These are phyloP conservation scores for Auriscalpium vulgare DNA, from an alignment of 768 basidiomycete species.

Conservation along the genomic window DNA sequence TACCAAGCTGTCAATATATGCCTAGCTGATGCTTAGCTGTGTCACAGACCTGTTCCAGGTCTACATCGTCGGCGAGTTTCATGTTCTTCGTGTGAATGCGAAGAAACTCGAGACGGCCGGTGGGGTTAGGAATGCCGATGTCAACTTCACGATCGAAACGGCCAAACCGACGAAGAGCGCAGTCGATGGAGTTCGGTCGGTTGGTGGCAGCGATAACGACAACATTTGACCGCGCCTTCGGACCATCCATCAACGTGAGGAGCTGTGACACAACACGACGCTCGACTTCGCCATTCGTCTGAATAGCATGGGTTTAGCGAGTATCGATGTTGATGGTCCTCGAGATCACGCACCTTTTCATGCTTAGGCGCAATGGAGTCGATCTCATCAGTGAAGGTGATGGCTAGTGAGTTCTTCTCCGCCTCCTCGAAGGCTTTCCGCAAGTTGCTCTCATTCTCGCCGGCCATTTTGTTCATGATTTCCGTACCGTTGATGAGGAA, in stretches of 20 bases:
- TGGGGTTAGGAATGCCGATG: constrained; percentile 98
- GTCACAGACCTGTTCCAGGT: constrained; percentile 76
- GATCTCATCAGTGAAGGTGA: constrained; percentile 99
- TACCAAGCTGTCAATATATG: constrained; percentile 6
- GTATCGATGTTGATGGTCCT: too few relatives aligned
- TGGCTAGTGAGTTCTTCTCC: constrained; percentile 98
- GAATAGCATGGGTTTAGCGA: constrained; percentile 4
- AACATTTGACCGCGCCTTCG: constrained; percentile 97
- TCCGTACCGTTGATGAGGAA: constrained; percentile 99
- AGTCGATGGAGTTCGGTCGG: constrained; percentile 98
- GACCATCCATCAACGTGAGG: constrained; percentile 96
- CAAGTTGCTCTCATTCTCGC: constrained; percentile 94
- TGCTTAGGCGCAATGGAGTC: constrained; percentile 99
- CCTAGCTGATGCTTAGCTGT: not conserved
- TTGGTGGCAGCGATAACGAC: constrained; percentile 99
- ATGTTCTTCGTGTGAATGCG: too few relatives aligned
- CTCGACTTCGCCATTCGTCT: constrained; percentile 99
- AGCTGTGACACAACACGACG: constrained; percentile 98
- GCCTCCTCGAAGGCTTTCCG: constrained; percentile 99
- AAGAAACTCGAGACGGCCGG: too few relatives aligned
- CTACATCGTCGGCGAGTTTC: constrained; percentile 95
- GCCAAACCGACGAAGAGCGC: constrained; percentile 96
- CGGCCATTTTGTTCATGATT: constrained; percentile 99
- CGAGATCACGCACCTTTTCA: constrained; percentile 67
- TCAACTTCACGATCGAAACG: constrained; percentile 99